Evolutionary conservation across 495 filamentous ascomycete species (phyloP).

Genomic region (Polyplosphaeria fusca): DNA sequence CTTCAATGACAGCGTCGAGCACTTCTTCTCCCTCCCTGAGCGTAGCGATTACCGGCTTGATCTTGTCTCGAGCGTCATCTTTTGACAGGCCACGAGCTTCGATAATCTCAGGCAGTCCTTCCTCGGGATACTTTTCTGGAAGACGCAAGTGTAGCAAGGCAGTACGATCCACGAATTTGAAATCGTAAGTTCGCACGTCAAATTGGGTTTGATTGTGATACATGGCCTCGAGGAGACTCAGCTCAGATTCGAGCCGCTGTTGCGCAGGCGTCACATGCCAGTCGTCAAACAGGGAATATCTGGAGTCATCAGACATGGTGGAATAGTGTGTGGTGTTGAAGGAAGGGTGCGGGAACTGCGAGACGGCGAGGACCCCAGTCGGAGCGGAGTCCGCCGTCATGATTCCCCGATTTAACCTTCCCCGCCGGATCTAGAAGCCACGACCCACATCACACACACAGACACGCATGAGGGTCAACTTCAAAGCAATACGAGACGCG

Average conservation of each 20-base stretch:
- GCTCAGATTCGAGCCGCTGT: slow-evolving; percentile 26
- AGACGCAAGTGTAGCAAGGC: slow-evolving; percentile 34
- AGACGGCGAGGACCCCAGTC: too few species aligned
- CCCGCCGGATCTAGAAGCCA: too few species aligned
- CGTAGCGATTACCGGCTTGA: slow-evolving; percentile 25
- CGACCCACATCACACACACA: too few species aligned
- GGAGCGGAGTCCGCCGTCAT: too few species aligned
- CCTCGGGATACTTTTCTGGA: slow-evolving; percentile 33
- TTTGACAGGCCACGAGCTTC: slow-evolving; percentile 25
- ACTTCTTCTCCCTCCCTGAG: slow-evolving; percentile 37
- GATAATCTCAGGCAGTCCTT: slow-evolving; percentile 35
- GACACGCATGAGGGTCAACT: too few species aligned
- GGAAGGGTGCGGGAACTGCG: too few species aligned
- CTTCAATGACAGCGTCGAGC: slow-evolving; percentile 38
- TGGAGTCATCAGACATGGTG: too few species aligned
- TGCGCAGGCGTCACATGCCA: too few species aligned
- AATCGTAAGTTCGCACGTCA: slow-evolving; percentile 29
- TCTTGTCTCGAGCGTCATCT: slow-evolving; percentile 34
- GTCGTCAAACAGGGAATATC: too few species aligned
- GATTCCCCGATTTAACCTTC: too few species aligned
- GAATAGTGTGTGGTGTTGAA: too few species aligned
- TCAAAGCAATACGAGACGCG: too few species aligned
- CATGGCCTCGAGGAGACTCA: slow-evolving; percentile 40
- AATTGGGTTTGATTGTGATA: slow-evolving; percentile 38
- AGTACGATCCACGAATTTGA: slow-evolving; percentile 30